Evolutionary conservation across 139 green algal genomes (phyloP), one percentile per base, ranked within the genome.

Genomic region (Astrephomene gubernaculifera): DNA sequence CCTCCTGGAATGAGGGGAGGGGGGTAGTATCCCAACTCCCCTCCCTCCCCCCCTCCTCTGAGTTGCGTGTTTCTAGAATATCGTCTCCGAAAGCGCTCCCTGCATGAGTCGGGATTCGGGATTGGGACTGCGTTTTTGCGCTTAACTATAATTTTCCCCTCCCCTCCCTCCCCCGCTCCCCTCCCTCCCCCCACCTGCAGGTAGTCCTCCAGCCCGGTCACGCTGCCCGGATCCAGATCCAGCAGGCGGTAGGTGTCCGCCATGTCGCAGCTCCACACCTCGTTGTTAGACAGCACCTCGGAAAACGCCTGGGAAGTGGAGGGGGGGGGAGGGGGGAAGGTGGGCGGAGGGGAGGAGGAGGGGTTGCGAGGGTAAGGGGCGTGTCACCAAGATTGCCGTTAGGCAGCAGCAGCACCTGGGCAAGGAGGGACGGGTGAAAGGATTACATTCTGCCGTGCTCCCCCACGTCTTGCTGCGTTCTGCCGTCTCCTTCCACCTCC

Each of bases 231-330:
- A 74, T 99, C 95, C 12, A 99, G 89, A 52, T 94, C 95, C 84
- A 99, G 90, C 82, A 97, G 44, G 67, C 89, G 90, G 91, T 98
- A 99, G 0, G 96, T 98, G 65, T 98, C 95, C 29, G 95, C 90
- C 97, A 99, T 99, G 45, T 92, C 90, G 0, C 95, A 95, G 33
- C 68, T 60, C 83, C 99, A 98, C 5, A 91, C 91, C 87, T 98
- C 95, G 60, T 97, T 95, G 86, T 92, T 93, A 52, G 85, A 89
- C 61, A 99, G 91, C 57, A 99, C 94, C 88, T 99, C 96, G 19
- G 94, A 92, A 87, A 98, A 98, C 0, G 96, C 96, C 90, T 94
- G 83, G 38, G 70, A 2, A 1, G 31, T n/a, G 45, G 45, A 9
- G 43, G n/a, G 24, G 44, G 44, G 10, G 35, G 7, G 6, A 44